These are phyloP conservation scores for Nigrospora sphaerica DNA, from an alignment of 2,329 filamentous ascomycete genomes.

Conservation along the genomic window DNA sequence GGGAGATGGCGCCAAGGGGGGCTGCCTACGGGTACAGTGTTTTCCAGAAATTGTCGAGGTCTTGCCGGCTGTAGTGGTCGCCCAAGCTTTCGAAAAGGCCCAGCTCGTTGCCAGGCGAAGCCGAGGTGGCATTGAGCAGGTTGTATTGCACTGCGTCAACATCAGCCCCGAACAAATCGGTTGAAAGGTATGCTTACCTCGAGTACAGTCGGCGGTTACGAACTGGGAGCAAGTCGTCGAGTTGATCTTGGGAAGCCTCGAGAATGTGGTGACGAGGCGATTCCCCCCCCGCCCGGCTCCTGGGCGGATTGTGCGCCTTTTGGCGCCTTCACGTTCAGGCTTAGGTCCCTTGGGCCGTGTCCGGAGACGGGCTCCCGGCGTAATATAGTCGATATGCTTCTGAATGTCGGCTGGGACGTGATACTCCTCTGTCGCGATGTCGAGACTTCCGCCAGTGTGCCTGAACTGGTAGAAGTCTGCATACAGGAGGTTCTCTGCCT, in stretches of 20 bases:
- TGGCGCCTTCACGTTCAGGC: no score
- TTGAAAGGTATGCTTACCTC: constrained; percentile 11
- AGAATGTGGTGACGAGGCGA: constrained; percentile 6
- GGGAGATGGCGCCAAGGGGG: constrained; percentile 6
- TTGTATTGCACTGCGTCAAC: constrained; percentile 10
- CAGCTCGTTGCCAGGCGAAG: constrained; percentile 13
- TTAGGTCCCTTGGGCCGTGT: neutral
- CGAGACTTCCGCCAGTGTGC: constrained; percentile 15
- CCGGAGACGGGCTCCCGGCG: constrained; percentile 12
- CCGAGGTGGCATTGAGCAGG: constrained; percentile 11
- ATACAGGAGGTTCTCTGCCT: constrained; percentile 25
- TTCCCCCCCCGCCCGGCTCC: no score
- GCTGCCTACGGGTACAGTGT: constrained; percentile 16
- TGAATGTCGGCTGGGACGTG: constrained; percentile 14
- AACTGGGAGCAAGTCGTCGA: constrained; percentile 14
- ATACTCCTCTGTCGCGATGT: constrained; percentile 13
- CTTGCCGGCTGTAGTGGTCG: constrained; percentile 25
- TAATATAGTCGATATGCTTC: constrained; percentile 17
- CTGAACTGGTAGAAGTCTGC: constrained; percentile 27
- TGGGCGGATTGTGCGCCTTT: no score
- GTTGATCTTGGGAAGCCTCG: constrained; percentile 11
- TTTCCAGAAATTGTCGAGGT: constrained; percentile 25
- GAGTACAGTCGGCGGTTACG: constrained; percentile 14
- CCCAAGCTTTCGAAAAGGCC: constrained; percentile 27
- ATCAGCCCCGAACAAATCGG: no score